Conservation (phyloP, 2,329 filamentous ascomycete species). For the Aspergillus hortae region DNA sequence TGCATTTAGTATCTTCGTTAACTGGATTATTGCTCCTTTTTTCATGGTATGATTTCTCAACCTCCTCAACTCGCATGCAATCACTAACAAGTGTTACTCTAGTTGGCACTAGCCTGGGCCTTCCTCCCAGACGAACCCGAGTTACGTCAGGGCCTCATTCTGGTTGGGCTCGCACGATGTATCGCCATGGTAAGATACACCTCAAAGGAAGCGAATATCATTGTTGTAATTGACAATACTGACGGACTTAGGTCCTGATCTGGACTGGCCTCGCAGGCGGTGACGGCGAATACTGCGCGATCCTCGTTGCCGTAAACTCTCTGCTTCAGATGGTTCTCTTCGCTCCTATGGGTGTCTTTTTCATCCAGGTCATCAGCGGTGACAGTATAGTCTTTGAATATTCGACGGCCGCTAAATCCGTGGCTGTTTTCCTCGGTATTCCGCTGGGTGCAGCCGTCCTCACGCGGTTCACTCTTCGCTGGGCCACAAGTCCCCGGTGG, state of each 20-base stretch:
- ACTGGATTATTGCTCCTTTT: conserved; percentile 81
- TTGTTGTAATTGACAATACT: not conserved
- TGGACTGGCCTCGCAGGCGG: conserved; percentile 77
- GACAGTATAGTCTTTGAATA: conserved; percentile 53
- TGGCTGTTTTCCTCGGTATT: conserved; percentile 80
- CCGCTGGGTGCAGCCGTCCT: conserved; percentile 73
- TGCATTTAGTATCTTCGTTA: conserved; percentile 70
- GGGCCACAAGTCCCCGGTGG: conserved; percentile 49
- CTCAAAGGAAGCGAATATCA: too few species aligned
- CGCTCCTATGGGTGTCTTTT: conserved; percentile 64
- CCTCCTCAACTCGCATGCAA: accelerated
- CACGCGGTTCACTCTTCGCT: conserved; percentile 63
- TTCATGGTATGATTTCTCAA: conserved; percentile 61
- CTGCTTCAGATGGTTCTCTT: conserved; percentile 72
- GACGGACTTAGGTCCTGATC: conserved; percentile 54
- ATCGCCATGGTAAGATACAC: conserved; percentile 96
- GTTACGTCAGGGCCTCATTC: conserved; percentile 62
- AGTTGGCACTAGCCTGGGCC: conserved; percentile 50
- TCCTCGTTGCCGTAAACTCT: conserved; percentile 73
- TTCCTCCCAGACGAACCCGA: conserved; percentile 49
- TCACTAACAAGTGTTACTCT: not conserved
- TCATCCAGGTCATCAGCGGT: conserved; percentile 65
- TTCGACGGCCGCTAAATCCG: conserved; percentile 67
- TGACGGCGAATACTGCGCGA: conserved; percentile 76
- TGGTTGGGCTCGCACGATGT: conserved; percentile 78